These are phyloP conservation scores for Salmacisia buchloeana DNA, from an alignment of 1,284 basidiomycete genomes.

Conservation along the genomic window DNA sequence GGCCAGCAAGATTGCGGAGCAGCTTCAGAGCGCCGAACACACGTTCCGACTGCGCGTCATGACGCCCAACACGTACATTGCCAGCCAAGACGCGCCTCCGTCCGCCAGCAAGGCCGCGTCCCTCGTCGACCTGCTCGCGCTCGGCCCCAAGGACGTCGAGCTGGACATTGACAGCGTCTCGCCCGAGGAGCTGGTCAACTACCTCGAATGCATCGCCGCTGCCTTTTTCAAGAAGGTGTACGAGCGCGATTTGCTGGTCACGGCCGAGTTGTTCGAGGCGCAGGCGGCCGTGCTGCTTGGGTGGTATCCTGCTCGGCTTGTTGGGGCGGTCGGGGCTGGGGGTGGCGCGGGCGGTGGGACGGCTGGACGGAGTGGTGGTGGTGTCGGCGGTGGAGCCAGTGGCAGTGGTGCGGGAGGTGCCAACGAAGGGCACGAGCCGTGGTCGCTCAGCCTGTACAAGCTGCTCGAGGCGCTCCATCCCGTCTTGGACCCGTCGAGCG, in stretches of 20 bases:
- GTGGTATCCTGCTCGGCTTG: conserved; percentile 30
- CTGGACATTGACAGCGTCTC: conserved; percentile 33
- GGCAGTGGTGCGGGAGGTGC: conserved; percentile 1
- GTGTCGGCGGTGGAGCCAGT: conserved; percentile 1
- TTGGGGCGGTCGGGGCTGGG: no score
- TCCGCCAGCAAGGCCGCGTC: background rate
- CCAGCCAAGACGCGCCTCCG: conserved; percentile 6
- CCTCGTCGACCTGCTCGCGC: background rate
- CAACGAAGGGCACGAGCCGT: conserved; percentile 29
- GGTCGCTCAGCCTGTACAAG: conserved; percentile 38
- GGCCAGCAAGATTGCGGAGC: conserved; percentile 19
- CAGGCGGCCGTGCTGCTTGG: conserved; percentile 26
- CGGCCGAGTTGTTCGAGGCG: conserved; percentile 36
- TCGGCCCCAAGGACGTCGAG: conserved; percentile 11
- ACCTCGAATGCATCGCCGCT: conserved; percentile 41
- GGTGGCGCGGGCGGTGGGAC: no score
- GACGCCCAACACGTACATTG: conserved; percentile 27
- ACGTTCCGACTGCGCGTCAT: conserved; percentile 27
- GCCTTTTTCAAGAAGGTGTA: conserved; percentile 42
- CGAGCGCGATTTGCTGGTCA: conserved; percentile 36
- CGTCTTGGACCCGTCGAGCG: conserved; percentile 12
- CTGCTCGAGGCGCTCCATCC: conserved; percentile 28
- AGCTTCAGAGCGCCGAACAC: conserved; percentile 22
- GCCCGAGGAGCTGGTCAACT: conserved; percentile 34
- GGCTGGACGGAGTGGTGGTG: background rate